These are phyloP conservation scores for Macroventuria anomochaeta DNA, from an alignment of 2,329 filamentous ascomycete species.

Conservation along the genomic window DNA sequence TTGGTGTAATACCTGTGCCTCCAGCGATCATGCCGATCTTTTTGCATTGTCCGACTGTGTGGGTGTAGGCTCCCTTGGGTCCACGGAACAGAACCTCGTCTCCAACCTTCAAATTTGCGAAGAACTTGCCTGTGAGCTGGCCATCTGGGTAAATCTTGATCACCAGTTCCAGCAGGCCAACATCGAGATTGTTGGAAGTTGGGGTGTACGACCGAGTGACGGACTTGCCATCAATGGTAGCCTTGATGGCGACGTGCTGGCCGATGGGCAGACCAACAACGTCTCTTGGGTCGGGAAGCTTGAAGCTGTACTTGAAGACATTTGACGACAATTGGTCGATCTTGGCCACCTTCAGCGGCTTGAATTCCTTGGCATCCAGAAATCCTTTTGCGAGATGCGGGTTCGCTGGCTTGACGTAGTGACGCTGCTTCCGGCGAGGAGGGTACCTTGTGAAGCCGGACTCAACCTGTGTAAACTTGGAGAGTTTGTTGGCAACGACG, in stretches of 20 bases:
- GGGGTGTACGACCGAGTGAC: slow-evolving; percentile 35
- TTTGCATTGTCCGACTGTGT: slow-evolving; percentile 46
- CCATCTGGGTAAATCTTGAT: slow-evolving; percentile 62
- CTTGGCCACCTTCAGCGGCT: slow-evolving; percentile 53
- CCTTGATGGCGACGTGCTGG: slow-evolving; percentile 44
- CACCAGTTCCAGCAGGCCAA: slow-evolving; percentile 59
- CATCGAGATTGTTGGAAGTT: slow-evolving; percentile 65
- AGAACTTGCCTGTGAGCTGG: slow-evolving; percentile 56
- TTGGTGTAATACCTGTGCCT: slow-evolving; percentile 61
- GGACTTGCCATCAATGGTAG: slow-evolving; percentile 70
- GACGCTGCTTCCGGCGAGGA: slow-evolving; percentile 25
- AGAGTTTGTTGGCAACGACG: slow-evolving; percentile 39
- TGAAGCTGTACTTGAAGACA: slow-evolving; percentile 36
- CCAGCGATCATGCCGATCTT: slow-evolving; percentile 64
- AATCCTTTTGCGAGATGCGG: slow-evolving; percentile 49
- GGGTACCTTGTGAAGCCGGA: slow-evolving; percentile 31
- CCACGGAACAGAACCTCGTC: slow-evolving; percentile 61
- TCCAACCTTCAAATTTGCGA: slow-evolving; percentile 56
- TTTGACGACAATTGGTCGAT: slow-evolving; percentile 25
- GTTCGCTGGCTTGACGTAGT: slow-evolving; percentile 17
- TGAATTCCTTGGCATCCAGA: slow-evolving; percentile 59
- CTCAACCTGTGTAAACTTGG: slow-evolving; percentile 51
- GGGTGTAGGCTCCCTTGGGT: slow-evolving; percentile 64
- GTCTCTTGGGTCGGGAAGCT: slow-evolving; percentile 25
- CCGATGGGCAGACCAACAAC: slow-evolving; percentile 46